A percentile compares a stretch with the other conserved stretches of the same genome.
Conservation (phyloP, 2,329 filamentous ascomycete species). For the Lecanicillium sp. region DNA sequence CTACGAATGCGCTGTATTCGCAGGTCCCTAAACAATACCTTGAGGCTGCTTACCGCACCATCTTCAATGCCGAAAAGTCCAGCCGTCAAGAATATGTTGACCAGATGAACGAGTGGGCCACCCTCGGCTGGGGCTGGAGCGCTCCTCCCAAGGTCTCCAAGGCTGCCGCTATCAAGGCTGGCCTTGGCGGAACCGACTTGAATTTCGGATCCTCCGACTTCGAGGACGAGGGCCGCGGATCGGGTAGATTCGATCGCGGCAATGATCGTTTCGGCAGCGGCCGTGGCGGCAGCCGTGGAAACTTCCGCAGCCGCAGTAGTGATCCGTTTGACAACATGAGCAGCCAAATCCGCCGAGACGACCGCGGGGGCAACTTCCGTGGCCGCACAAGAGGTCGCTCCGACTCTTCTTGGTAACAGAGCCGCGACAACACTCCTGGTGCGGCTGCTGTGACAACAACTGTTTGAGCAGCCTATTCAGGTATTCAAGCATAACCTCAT, state of each 20-base stretch:
- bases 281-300: slow-evolving; percentile 15
- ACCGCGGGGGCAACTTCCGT: slow-evolving; percentile 2
- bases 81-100: slow-evolving; percentile 37
- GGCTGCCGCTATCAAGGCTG: slow-evolving; percentile 26
- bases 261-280: not conserved
- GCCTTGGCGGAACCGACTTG: slow-evolving; percentile 28
- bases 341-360: slow-evolving; percentile 13
- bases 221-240: slow-evolving; percentile 14
- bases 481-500: no score
- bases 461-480: no score
- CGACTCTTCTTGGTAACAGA: slow-evolving; percentile 1
- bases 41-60: slow-evolving; percentile 46
- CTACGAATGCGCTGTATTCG: slow-evolving; percentile 30
- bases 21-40: slow-evolving; percentile 30
- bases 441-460: no score
- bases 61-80: slow-evolving; percentile 46
- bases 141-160: slow-evolving; percentile 36
- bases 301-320: slow-evolving; percentile 13
- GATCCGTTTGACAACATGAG: slow-evolving; percentile 21
- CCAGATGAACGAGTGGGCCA: slow-evolving; percentile 48
- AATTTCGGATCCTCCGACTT: slow-evolving; percentile 23
- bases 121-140: slow-evolving; percentile 45
- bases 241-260: slow-evolving; percentile 9
- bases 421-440: no score
- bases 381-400: not conserved